Base-by-base conservation (phyloP, 2,329 filamentous ascomycete species). In the Trematosphaeria pertusa region DNA sequence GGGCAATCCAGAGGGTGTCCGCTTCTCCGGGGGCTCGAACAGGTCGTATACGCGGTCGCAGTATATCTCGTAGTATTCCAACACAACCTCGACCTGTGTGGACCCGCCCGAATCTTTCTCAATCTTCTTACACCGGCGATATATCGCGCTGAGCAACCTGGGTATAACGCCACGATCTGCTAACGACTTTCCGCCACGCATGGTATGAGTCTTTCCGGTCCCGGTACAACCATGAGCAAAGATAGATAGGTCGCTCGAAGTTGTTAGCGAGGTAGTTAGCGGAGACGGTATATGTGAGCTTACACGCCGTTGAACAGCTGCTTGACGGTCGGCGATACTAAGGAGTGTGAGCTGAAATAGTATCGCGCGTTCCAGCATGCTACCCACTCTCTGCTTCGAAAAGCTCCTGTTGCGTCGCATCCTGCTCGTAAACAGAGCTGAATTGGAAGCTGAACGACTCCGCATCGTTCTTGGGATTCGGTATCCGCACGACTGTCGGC, bases 61-160 rank as follows among this genome's bases (percentile, higher is more conserved):
- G 75, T 97, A 97, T 58, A 97, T 96, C 71, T 97, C 92, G 75
- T 96, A 96, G 75, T 97, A 97, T 20, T 89, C 92, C 64, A 97
- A 81, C 10, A 84, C 80, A 12, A 96, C 89, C 7, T 84, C 77
- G 17, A 95, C 89, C 2, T 77, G 80, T 0, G 87, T 92, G 40
- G 84, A 77, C 9, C 86, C 89, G 4, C 80, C 78, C 2, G 86
- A 82, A 63, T 96, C 91, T 72, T 93, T 94, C 56, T 84, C 82
- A 14, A 94, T 86, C 77, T 95, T 96, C 73, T 91, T 89, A 54
- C 87, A 87, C 50, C 90, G 81, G 37, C 93, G 84, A 70, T 93
- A 97, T 47, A 97, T 88, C 59, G 84, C 85, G 72, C 90, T 95
- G 33, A 97, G 80, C 45, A 96, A 75, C 49, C 92, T 80, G 11